These are phyloP conservation scores for Furcasterigmium sp. DNA, from an alignment of 2,329 filamentous ascomycete species.

Conservation along the genomic window DNA sequence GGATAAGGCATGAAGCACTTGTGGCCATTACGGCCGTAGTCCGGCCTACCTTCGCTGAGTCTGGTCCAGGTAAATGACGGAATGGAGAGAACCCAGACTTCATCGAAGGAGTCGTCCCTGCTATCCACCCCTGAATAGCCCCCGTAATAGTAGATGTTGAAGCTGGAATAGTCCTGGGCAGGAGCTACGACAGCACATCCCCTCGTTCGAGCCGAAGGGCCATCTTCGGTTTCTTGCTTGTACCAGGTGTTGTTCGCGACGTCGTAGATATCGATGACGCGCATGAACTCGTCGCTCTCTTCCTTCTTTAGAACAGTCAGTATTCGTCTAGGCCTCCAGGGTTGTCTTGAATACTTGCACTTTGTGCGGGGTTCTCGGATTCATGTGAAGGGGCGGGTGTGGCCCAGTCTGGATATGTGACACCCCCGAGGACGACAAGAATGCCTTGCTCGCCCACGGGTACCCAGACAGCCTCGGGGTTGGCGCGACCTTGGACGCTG, in stretches of 20 bases:
- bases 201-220: slow-evolving; percentile 55
- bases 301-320: slow-evolving; percentile 35
- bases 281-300: slow-evolving; percentile 66
- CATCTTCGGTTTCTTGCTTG: slow-evolving; percentile 58
- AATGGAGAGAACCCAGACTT: slow-evolving; percentile 76
- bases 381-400: slow-evolving; percentile 6
- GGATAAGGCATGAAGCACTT: slow-evolving; percentile 72
- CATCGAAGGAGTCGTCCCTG: slow-evolving; percentile 43
- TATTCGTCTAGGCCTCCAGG: slow-evolving; percentile 13
- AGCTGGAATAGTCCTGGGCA: slow-evolving; percentile 65
- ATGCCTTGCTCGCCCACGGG: slow-evolving; percentile 74
- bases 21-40: slow-evolving; percentile 62
- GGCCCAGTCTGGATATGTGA: slow-evolving; percentile 52
- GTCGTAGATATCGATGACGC: slow-evolving; percentile 72
- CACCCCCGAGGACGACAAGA: slow-evolving; percentile 72
- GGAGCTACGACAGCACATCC: slow-evolving; percentile 71
- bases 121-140: slow-evolving; percentile 56
- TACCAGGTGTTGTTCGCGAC: slow-evolving; percentile 64
- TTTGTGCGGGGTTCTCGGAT: slow-evolving; percentile 28
- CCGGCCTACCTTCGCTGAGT: slow-evolving; percentile 30
- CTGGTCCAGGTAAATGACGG: slow-evolving; percentile 77
- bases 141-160: slow-evolving; percentile 82
- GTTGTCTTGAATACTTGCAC: slow-evolving; percentile 26
- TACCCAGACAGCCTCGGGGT: slow-evolving; percentile 66
- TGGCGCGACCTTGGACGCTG: slow-evolving; percentile 49